phyloP scores from a whole-genome alignment of 306 rosid species.

The Rosa persica region DNA sequence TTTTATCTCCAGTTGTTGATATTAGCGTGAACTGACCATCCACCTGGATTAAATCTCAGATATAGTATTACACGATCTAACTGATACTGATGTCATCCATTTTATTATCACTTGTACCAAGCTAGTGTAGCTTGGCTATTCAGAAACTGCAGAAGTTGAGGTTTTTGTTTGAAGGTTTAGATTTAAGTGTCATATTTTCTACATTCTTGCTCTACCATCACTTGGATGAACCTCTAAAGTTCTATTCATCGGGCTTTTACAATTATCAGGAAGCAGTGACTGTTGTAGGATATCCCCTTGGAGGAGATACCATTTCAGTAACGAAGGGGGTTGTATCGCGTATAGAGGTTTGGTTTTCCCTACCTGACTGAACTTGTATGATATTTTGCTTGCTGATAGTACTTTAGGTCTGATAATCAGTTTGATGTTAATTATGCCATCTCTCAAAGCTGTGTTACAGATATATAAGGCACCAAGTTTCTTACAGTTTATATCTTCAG shows the following conservation, averaged over 20 bases:
- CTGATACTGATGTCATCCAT: neutral
- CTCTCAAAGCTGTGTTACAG: slow-evolving; percentile 21
- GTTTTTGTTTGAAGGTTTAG: neutral
- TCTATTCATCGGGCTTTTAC: slow-evolving; percentile 18
- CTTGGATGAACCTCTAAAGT: slow-evolving; percentile 15
- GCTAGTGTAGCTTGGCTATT: slow-evolving; percentile 12
- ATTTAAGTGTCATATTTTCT: neutral
- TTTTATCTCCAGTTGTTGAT: neutral
- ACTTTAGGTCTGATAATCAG: slow-evolving; percentile 8
- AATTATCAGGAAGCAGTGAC: slow-evolving; percentile 91
- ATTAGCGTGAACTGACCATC: neutral
- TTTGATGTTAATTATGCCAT: slow-evolving; percentile 11
- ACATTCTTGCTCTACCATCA: slow-evolving; percentile 16
- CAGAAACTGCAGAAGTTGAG: slow-evolving; percentile 4
- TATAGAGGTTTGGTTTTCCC: slow-evolving; percentile 67
- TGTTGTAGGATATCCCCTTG: slow-evolving; percentile 98
- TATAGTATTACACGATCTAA: neutral
- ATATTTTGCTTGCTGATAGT: neutral
- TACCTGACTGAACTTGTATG: slow-evolving; percentile 5
- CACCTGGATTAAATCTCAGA: neutral
- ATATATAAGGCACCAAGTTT: slow-evolving; percentile 1
- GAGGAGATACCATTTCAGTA: slow-evolving; percentile 99
- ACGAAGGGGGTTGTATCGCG: slow-evolving; percentile 99
- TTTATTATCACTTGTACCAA: neutral
- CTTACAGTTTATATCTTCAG: slow-evolving; percentile 44